A percentile compares a stretch with the other conserved stretches of the same genome.
Evolutionary conservation across 169 alveolate species (phyloP).

Genomic region (Plasmodium coatneyi): DNA sequence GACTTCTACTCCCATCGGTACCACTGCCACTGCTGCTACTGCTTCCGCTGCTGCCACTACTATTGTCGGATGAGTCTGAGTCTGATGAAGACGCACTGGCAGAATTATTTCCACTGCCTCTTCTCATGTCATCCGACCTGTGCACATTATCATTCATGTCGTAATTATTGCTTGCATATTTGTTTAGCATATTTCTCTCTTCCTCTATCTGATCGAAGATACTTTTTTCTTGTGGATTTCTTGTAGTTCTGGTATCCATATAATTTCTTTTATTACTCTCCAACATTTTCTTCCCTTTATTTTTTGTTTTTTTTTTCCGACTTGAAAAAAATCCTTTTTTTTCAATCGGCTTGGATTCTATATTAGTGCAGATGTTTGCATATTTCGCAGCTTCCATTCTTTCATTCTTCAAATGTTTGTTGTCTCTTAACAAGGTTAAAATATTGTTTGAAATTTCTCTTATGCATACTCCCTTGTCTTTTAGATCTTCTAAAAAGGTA

Average conservation of each 20-base stretch:
- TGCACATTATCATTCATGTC: not conserved
- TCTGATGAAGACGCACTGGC: not conserved
- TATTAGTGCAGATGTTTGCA: conserved; percentile 64
- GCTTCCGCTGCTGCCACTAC: conserved; percentile 4
- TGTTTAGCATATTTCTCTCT: conserved; percentile 24
- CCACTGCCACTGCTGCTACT: not conserved
- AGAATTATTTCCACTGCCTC: not conserved
- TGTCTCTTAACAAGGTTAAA: conserved; percentile 32
- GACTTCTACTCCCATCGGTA: not conserved
- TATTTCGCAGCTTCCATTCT: conserved; percentile 75
- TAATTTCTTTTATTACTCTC: conserved; percentile 32
- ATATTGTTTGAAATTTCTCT: conserved; percentile 70
- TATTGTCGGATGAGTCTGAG: not conserved
- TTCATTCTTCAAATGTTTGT: conserved; percentile 62
- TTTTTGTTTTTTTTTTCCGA: conserved; percentile 30
- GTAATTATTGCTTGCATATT: conserved; percentile 22
- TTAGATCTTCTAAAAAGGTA: conserved; percentile 56
- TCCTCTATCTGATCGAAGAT: conserved; percentile 62
- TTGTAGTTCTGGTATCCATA: conserved; percentile 6
- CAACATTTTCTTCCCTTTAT: not conserved
- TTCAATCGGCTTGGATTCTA: conserved; percentile 53
- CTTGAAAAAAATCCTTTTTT: conserved; percentile 61
- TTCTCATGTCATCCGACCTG: not conserved
- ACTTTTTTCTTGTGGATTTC: conserved; percentile 1
- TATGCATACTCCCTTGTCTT: conserved; percentile 51